Conservation (phyloP, 805 yeast species). For the Kodamaea nitidulidarum region DNA sequence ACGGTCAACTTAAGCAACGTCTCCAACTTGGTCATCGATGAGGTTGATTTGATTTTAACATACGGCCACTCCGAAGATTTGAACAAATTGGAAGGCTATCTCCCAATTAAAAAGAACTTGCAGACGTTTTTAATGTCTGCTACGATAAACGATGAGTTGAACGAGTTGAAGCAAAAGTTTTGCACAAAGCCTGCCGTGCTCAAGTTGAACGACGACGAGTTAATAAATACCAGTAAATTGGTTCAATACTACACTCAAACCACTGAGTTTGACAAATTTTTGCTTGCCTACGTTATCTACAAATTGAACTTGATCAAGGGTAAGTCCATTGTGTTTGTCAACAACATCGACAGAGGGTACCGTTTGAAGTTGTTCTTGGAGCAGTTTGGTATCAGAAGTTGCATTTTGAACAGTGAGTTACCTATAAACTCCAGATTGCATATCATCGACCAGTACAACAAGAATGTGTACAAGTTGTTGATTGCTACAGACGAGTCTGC, state of each 20-base stretch:
- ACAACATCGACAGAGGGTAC: constrained; percentile 92
- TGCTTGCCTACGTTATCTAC: constrained; percentile 86
- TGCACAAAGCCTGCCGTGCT: constrained; percentile 82
- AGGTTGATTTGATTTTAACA: constrained; percentile 85
- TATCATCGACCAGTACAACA: constrained; percentile 92
- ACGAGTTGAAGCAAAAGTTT: constrained; percentile 67
- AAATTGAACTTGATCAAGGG: constrained; percentile 86
- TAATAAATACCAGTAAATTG: constrained; percentile 52
- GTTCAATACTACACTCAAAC: constrained; percentile 85
- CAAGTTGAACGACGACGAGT: constrained; percentile 69
- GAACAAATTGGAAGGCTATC: constrained; percentile 52
- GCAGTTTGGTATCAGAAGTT: constrained; percentile 88
- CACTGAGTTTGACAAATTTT: constrained; percentile 85
- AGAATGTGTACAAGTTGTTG: constrained; percentile 76
- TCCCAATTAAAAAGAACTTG: constrained; percentile 69
- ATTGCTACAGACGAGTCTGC: constrained; percentile 93
- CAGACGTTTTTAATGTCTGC: constrained; percentile 97
- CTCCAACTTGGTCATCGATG: constrained; percentile 81
- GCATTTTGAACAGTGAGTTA: constrained; percentile 86
- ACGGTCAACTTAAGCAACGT: constrained; percentile 52
- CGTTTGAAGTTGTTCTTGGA: constrained; percentile 85
- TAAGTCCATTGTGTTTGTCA: constrained; percentile 85
- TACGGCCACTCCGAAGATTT: constrained; percentile 91
- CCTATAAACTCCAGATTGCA: constrained; percentile 92
- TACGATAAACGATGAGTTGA: constrained; percentile 82